A percentile compares a stretch with the other conserved stretches of the same genome.
phyloP scores from a whole-genome alignment of 768 basidiomycete species.

The Rickenella mellea region DNA sequence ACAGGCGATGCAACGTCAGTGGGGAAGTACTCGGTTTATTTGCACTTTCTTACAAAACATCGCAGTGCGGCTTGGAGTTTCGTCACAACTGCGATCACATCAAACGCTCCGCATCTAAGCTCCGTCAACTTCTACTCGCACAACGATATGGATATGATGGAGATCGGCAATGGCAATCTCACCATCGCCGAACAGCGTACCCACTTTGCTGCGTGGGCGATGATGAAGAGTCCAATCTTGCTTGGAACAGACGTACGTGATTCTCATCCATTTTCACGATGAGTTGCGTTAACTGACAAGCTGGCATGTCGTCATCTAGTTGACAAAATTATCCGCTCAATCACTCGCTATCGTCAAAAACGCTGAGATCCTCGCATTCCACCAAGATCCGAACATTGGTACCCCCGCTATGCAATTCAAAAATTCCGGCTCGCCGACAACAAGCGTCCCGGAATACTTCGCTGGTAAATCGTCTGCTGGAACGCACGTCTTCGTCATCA shows the following conservation, averaged over 20 bases:
- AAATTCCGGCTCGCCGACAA: constrained; percentile 25
- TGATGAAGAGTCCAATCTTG: constrained; percentile 50
- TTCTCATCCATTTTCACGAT: neutral
- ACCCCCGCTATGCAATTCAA: constrained; percentile 40
- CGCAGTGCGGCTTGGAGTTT: constrained; percentile 40
- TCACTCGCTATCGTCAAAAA: constrained; percentile 43
- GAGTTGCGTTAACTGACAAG: neutral
- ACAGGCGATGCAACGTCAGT: constrained; percentile 32
- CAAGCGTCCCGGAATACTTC: constrained; percentile 44
- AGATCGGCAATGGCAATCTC: constrained; percentile 41
- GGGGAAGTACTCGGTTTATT: too few species aligned
- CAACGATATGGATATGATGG: constrained; percentile 56
- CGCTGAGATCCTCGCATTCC: constrained; percentile 42
- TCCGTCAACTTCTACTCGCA: constrained; percentile 37
- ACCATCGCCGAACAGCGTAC: constrained; percentile 42
- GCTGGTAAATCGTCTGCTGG: constrained; percentile 39
- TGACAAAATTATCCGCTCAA: constrained; percentile 27
- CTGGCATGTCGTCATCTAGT: constrained; percentile 18
- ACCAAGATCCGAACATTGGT: constrained; percentile 37
- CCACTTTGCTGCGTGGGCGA: constrained; percentile 52
- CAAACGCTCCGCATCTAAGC: constrained; percentile 31
- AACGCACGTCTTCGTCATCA: constrained; percentile 46
- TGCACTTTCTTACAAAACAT: too few species aligned
- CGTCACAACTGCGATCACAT: constrained; percentile 36
- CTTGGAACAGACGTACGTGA: constrained; percentile 25